Base-by-base conservation (phyloP, 2,329 filamentous ascomycete species). In the Microdochium bolleyi region DNA sequence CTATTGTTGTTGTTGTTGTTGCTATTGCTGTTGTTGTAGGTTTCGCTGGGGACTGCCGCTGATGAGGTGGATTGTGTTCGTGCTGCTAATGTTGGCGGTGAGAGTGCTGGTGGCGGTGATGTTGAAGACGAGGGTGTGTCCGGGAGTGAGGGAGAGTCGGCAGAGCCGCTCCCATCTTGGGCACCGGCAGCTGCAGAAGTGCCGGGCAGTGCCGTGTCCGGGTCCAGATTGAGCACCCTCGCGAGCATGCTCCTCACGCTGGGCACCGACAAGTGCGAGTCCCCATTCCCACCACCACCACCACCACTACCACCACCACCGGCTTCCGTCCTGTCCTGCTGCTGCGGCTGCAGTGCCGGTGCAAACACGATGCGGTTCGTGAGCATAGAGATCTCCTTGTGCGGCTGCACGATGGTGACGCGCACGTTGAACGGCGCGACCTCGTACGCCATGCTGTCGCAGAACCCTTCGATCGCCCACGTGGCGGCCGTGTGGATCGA, bases 381-480 rank as follows among this genome's bases (percentile, higher is more conserved):
- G 53, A 97, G 77, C 30, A 90, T 84, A 58, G 87, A 84, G 56
- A 96, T 89, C 73, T 97, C 92, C 72, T 96, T 90, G 70, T 91
- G 95, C 24, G 92, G 91, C 74, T 99, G 92, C 48, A 99, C 87
- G 59, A 97, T 92, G 41, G 91, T 96, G 68, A 97, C 83, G 69
- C 92, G 95, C 73, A 97, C 84, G 71, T 96, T 96, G 75, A 97
- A 97, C 0, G 94, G 94, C 0, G 92, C 88, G 57, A 99, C 88
- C 70, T 99, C 94, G 70, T 96, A 99, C 1, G 92, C 92, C 24
- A 99, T 78, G 55, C 89, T 90, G 71, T 97, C 92, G 72, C 92
- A 96, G 68, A 94, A 96, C 19, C 92, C 94, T 71, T 97, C 94
- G 34, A 96, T 80, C 1, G 91, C 94, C 91, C 92, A 96, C 37